Evolutionary conservation across 106 monocot species (phyloP).

Genomic region (Platanthera zijinensis): DNA sequence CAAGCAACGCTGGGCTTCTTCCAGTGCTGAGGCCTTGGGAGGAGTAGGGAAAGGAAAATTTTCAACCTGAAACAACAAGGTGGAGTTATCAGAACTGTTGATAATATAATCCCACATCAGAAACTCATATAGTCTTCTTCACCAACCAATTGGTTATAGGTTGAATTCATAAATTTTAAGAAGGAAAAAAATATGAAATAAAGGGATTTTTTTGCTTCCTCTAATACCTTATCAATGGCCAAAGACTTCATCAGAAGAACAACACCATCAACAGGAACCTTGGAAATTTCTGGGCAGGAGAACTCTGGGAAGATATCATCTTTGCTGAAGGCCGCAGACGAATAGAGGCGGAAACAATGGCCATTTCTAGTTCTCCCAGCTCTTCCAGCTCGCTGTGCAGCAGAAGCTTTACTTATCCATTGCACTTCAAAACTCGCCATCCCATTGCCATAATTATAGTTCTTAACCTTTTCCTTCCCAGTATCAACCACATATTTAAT

Average conservation of each 20-base stretch:
- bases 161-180: not conserved
- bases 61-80: slow-evolving; percentile 47
- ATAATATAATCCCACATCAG: not conserved
- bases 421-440: slow-evolving; percentile 65
- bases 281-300: slow-evolving; percentile 68
- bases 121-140: too few species aligned
- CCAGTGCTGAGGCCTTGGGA: slow-evolving; percentile 47
- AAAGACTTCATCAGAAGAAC: slow-evolving; percentile 83
- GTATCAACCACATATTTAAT: slow-evolving; percentile 98
- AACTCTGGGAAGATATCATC: slow-evolving; percentile 73
- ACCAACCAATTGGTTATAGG: too few species aligned
- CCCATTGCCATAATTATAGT: slow-evolving; percentile 60
- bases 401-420: slow-evolving; percentile 99
- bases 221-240: slow-evolving; percentile 79
- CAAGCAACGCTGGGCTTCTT: slow-evolving; percentile 74
- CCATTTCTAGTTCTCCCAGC: slow-evolving; percentile 90
- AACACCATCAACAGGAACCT: slow-evolving; percentile 85
- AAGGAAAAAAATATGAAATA: not conserved
- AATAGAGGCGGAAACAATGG: slow-evolving; percentile 89
- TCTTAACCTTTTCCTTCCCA: slow-evolving; percentile 93
- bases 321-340: slow-evolving; percentile 76
- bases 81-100: not conserved
- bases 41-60: slow-evolving; percentile 98
- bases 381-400: slow-evolving; percentile 85
- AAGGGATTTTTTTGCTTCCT: not conserved